A percentile compares a stretch with the other conserved stretches of the same genome.
These are phyloP conservation scores for Podospora comata DNA, from an alignment of 495 filamentous ascomycete genomes.

Conservation along the genomic window DNA sequence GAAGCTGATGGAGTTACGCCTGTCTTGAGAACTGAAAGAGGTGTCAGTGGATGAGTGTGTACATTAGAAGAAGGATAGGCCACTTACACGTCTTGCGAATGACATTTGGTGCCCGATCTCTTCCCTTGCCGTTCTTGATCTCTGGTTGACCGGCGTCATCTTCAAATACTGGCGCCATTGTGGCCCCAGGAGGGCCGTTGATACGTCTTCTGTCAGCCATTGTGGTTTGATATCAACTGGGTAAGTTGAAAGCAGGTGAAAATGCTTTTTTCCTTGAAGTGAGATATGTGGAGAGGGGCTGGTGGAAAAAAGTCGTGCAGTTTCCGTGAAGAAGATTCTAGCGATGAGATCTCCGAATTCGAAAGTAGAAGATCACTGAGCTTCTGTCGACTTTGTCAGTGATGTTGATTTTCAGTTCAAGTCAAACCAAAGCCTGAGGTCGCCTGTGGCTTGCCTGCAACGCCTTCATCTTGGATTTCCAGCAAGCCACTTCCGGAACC, in stretches of 20 bases:
- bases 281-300: not conserved
- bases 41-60: conserved; percentile 10
- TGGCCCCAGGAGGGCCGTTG: conserved; percentile 80
- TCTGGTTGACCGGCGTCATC: conserved; percentile 35
- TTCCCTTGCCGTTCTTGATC: conserved; percentile 45
- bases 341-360: not conserved
- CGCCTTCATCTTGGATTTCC: not conserved
- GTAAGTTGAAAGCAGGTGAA: not conserved
- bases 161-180: conserved; percentile 68
- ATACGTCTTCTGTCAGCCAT: conserved; percentile 89
- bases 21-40: conserved; percentile 73
- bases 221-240: conserved; percentile 2
- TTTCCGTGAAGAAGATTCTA: not conserved
- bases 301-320: not conserved
- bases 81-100: conserved; percentile 80
- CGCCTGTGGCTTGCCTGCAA: not conserved
- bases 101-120: conserved; percentile 51
- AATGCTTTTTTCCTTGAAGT: not conserved
- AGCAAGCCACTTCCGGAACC: not conserved
- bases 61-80: conserved; percentile 1
- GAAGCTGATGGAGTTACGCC: conserved; percentile 89
- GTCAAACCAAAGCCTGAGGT: not conserved
- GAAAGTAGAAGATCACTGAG: not conserved
- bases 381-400: not conserved
- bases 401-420: not conserved